These are phyloP conservation scores for Starmera quercuum DNA, from an alignment of 805 yeast genomes.

Conservation along the genomic window DNA sequence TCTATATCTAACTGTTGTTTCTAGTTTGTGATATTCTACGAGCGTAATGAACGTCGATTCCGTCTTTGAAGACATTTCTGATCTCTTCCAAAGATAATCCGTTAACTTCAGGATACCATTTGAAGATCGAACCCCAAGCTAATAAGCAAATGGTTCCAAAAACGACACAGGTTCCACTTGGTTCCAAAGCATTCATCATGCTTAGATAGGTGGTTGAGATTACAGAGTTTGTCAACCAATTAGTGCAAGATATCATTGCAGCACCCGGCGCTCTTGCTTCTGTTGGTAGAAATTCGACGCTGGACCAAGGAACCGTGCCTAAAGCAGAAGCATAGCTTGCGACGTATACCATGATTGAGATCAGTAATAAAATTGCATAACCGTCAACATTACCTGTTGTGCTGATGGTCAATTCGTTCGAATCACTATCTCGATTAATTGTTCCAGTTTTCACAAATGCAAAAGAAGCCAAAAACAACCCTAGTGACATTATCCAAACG, in stretches of 20 bases:
- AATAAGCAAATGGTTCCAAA: constrained; percentile 25
- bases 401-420: neutral
- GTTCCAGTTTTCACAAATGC: constrained; percentile 15
- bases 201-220: constrained; percentile 30
- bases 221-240: constrained; percentile 32
- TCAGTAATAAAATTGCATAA: constrained; percentile 17
- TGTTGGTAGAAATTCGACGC: constrained; percentile 36
- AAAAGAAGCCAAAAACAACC: constrained; percentile 24
- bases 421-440: neutral
- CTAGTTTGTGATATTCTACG: neutral
- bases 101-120: constrained; percentile 36
- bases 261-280: constrained; percentile 35
- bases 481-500: constrained; percentile 30
- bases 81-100: constrained; percentile 37
- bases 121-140: constrained; percentile 32
- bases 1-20: neutral
- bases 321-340: constrained; percentile 35
- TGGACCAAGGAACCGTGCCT: constrained; percentile 38
- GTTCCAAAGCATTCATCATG: constrained; percentile 21
- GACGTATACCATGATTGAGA: constrained; percentile 27
- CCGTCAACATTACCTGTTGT: neutral
- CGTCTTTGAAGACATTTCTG: constrained; percentile 30
- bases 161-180: constrained; percentile 24
- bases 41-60: constrained; percentile 29
- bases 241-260: constrained; percentile 32